Evolutionary conservation across 805 yeast species (phyloP), one percentile per base, ranked within the genome.

Genomic region (Ogataea angusta): DNA sequence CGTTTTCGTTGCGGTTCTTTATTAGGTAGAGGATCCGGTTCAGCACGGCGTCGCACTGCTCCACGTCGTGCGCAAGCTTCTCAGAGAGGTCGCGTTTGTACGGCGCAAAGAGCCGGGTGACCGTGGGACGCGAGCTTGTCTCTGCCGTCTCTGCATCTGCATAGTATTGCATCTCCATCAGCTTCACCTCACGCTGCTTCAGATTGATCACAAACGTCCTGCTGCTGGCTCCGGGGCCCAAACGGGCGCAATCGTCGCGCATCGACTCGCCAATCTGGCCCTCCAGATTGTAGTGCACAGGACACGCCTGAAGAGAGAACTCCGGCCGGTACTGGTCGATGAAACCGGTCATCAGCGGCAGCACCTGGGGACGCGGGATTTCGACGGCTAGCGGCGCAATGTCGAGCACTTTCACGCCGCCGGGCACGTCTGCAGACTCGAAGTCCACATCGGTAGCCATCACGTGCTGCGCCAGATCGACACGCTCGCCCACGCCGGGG

Each of bases 241-340:
- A 37, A 16, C 36, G 28, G 15, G 29, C 5, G 10, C 74, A 58
- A 48, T 76, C 81, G 45, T 72, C 72, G 42, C 64, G 70, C 76
- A 76, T 70, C 7, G 76, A 57, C 19, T 59, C 64, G 35, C 64
- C 53, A 14, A 76, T 67, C 34, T 65, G 69, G 6, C 59, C 54
- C 44, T 75, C 80, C 24, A 73, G 57, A 43, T 68, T 67, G 15
- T 69, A 64, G 35, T 64, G 65, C 10, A 63, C 60, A 0, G 79
- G 75, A 48, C 81, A 76, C 22, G 78, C 67, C 62, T 73, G 76
- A 19, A 76, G 45, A 10, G 63, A 56, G 49, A 70, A 76, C 48
- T 76, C 81, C 0, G 79, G 75, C 30, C 78, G 55, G 47, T 67
- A 76, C 43, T 73, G 76, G 19, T 75, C 76, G 4, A 69, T 57